These are phyloP conservation scores for Xylariaceae sp. DNA, from an alignment of 2,329 filamentous ascomycete species.

Conservation along the genomic window DNA sequence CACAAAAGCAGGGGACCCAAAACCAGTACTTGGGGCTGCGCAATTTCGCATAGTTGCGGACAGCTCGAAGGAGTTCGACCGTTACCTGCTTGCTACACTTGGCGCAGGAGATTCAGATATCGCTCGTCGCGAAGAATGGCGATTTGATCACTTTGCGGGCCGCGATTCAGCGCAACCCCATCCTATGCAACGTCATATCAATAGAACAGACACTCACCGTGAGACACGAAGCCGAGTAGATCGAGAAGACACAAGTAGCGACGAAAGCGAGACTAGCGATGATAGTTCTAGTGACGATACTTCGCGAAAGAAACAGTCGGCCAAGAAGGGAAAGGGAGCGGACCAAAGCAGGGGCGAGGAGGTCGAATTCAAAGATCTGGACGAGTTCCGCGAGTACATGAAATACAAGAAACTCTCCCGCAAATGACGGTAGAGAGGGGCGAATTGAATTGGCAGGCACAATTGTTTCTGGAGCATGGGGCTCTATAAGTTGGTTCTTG, in stretches of 20 bases:
- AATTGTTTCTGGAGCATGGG: no score
- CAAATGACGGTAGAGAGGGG: no score
- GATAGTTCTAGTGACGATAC: background rate
- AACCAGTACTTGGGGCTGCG: slow-evolving; percentile 5
- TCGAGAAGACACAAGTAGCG: background rate
- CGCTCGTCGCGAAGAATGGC: slow-evolving; percentile 8
- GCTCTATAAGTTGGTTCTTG: no score
- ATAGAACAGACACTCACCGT: background rate
- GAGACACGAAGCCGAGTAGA: background rate
- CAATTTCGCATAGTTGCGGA: slow-evolving; percentile 14
- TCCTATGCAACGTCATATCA: background rate
- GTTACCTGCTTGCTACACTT: slow-evolving; percentile 9
- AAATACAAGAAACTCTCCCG: no score
- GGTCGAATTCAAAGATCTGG: no score
- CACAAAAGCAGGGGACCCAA: background rate
- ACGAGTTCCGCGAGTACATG: no score
- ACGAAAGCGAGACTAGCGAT: background rate
- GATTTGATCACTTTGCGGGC: slow-evolving; percentile 5
- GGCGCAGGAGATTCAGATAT: slow-evolving; percentile 7
- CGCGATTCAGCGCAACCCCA: background rate
- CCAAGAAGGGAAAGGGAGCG: background rate
- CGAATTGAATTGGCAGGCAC: no score
- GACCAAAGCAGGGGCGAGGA: no score
- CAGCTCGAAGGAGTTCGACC: slow-evolving; percentile 15
- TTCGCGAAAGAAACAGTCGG: background rate